Percentiles rank a stretch among this genome's conserved stretches.
phyloP scores from a whole-genome alignment of 106 monocot species.

The Dactylorhiza incarnata region DNA sequence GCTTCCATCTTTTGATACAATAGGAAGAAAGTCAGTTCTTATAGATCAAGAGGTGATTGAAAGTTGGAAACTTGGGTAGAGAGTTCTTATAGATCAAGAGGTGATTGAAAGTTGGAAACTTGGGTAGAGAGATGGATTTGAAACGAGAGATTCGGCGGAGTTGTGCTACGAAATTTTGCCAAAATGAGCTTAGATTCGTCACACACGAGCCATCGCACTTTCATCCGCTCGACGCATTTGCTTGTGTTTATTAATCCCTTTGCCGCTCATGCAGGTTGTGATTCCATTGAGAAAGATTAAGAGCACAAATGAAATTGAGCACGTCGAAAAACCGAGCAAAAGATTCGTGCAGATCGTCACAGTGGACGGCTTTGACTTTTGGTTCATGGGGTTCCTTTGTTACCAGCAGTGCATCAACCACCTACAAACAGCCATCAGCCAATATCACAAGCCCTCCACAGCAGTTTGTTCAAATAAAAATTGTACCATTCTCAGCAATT shows the following conservation, averaged over 20 bases:
- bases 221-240: too few species aligned
- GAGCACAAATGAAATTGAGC: conserved; percentile 32
- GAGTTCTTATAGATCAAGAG: too few species aligned
- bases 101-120: too few species aligned
- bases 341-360: conserved; percentile 63
- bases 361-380: conserved; percentile 64
- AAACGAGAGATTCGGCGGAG: too few species aligned
- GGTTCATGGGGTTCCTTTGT: conserved; percentile 65
- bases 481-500: not conserved
- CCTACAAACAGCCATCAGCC: not conserved
- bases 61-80: too few species aligned
- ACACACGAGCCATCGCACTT: too few species aligned
- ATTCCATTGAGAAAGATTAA: conserved; percentile 53
- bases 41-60: too few species aligned
- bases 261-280: not conserved
- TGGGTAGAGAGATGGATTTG: too few species aligned
- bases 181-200: too few species aligned
- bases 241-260: not conserved
- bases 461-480: not conserved
- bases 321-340: conserved; percentile 34
- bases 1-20: too few species aligned
- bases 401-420: conserved; percentile 37
- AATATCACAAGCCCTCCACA: not conserved
- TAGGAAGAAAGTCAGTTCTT: too few species aligned
- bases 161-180: too few species aligned